A percentile compares a stretch with the other conserved stretches of the same genome.
Evolutionary conservation across 805 yeast species (phyloP).

Genomic region (Lipomyces orientalis): DNA sequence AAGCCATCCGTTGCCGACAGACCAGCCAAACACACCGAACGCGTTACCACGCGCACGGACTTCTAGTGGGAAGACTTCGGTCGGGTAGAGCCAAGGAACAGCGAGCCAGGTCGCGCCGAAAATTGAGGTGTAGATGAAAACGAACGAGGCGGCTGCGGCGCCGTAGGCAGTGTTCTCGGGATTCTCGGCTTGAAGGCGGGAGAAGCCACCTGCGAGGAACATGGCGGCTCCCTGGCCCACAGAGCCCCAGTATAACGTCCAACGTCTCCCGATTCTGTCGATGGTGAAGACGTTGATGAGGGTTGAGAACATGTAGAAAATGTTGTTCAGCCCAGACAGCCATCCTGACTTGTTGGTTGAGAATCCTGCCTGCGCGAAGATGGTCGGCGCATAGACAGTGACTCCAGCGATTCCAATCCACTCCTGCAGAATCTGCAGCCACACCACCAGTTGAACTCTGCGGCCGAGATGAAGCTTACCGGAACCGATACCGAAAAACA

Average conservation of each 20-base stretch:
- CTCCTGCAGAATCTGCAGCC: slow-evolving; percentile 49
- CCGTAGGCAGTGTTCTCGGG: slow-evolving; percentile 44
- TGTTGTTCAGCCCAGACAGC: slow-evolving; percentile 54
- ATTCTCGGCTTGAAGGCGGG: slow-evolving; percentile 42
- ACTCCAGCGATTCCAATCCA: slow-evolving; percentile 55
- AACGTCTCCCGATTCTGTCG: slow-evolving; percentile 60
- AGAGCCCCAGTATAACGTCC: slow-evolving; percentile 37
- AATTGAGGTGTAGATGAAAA: slow-evolving; percentile 48
- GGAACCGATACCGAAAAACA: slow-evolving; percentile 57
- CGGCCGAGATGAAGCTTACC: slow-evolving; percentile 52
- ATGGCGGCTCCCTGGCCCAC: slow-evolving; percentile 49
- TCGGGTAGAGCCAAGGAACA: slow-evolving; percentile 43
- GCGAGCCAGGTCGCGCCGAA: slow-evolving; percentile 45
- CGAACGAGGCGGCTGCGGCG: slow-evolving; percentile 46
- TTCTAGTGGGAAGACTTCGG: slow-evolving; percentile 43
- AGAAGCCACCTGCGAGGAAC: slow-evolving; percentile 51
- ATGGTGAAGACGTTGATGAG: slow-evolving; percentile 62
- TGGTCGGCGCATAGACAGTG: slow-evolving; percentile 51
- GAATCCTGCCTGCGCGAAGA: slow-evolving; percentile 47
- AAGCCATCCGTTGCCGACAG: slow-evolving; percentile 46
- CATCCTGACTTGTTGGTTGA: slow-evolving; percentile 50
- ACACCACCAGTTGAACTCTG: slow-evolving; percentile 45
- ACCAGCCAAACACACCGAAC: slow-evolving; percentile 33
- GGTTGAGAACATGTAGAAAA: slow-evolving; percentile 50
- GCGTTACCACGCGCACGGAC: slow-evolving; percentile 45